These are phyloP conservation scores for Solanum boliviense DNA, from an alignment of 257 asterid genomes.

Conservation along the genomic window DNA sequence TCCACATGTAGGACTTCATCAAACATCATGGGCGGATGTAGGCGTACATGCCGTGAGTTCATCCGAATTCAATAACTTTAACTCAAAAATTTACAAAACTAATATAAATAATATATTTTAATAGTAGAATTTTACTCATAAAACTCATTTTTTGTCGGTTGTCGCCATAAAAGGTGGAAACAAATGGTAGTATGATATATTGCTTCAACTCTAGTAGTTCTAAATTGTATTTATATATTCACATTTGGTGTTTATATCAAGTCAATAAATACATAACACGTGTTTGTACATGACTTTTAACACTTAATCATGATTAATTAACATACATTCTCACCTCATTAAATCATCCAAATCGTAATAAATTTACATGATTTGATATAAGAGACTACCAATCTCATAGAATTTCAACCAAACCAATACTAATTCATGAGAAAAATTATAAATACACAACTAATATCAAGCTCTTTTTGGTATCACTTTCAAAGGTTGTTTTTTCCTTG, in stretches of 20 bases:
- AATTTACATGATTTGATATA: background rate
- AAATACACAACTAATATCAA: background rate
- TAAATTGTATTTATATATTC: background rate
- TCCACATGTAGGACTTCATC: background rate
- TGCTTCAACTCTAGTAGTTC: background rate
- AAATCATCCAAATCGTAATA: background rate
- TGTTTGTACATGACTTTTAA: background rate
- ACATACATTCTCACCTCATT: background rate
- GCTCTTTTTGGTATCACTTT: slow-evolving; percentile 14
- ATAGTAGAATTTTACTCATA: background rate
- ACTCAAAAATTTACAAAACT: background rate
- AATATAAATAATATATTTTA: background rate
- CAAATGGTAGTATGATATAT: background rate
- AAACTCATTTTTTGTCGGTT: background rate
- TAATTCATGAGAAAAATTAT: background rate
- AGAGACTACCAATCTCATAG: background rate
- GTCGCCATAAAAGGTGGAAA: background rate
- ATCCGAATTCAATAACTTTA: background rate
- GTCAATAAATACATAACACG: background rate
- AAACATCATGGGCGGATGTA: background rate
- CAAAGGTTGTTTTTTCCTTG: slow-evolving; percentile 31
- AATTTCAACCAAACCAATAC: background rate
- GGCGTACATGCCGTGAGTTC: background rate
- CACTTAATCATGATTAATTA: background rate
- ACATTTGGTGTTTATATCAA: background rate